These are phyloP conservation scores for Paecilomyces sp. DNA, from an alignment of 2,329 filamentous ascomycete species.

Conservation along the genomic window DNA sequence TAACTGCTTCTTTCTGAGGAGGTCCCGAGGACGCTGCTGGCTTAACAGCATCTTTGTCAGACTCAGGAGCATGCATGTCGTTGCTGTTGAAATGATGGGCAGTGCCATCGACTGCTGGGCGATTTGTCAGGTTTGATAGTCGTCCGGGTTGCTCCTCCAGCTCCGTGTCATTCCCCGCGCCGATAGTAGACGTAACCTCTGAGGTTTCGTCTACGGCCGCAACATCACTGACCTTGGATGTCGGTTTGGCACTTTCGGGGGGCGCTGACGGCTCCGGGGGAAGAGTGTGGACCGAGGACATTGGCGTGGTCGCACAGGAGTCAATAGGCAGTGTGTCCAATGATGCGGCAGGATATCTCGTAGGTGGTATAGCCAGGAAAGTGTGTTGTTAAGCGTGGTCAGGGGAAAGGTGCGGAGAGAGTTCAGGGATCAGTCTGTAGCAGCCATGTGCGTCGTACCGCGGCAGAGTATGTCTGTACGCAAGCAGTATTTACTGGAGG, in stretches of 20 bases:
- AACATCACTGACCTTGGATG: not conserved
- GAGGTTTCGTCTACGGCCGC: not conserved
- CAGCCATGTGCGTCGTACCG: not conserved
- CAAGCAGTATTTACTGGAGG: not conserved
- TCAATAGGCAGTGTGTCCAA: not conserved
- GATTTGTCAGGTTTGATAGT: not conserved
- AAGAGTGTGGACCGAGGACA: not conserved
- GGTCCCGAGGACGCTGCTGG: not conserved
- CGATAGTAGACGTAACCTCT: not conserved
- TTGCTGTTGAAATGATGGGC: not conserved
- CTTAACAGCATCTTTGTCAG: not conserved
- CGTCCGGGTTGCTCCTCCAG: not conserved
- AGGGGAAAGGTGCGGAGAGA: not conserved
- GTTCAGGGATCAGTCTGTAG: not conserved
- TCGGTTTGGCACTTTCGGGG: not conserved
- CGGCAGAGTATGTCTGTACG: not conserved
- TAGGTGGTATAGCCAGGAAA: not conserved
- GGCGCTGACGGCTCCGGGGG: not conserved
- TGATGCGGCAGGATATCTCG: not conserved
- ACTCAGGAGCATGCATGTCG: not conserved
- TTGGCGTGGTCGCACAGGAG: not conserved
- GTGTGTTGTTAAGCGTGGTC: not conserved
- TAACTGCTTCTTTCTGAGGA: not conserved
- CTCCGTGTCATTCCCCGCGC: not conserved
- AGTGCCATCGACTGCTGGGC: not conserved